These are phyloP conservation scores for Aspergillus leporis DNA, from an alignment of 495 filamentous ascomycete species.

Conservation along the genomic window DNA sequence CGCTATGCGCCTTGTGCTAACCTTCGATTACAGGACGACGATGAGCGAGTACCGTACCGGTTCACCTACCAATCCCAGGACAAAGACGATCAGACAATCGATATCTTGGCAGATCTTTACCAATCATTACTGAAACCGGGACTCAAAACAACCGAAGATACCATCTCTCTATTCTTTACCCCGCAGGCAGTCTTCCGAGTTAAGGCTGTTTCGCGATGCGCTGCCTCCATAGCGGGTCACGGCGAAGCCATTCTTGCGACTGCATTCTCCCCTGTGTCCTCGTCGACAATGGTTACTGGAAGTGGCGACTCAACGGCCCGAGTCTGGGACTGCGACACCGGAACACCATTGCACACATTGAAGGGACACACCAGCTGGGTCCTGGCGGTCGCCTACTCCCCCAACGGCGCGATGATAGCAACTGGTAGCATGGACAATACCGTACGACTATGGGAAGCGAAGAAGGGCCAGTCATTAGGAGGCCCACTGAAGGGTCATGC, in stretches of 20 bases:
- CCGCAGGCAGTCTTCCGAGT: slow-evolving; percentile 95
- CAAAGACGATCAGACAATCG: slow-evolving; percentile 53
- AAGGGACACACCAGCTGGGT: slow-evolving; percentile 97
- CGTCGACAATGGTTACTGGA: slow-evolving; percentile 81
- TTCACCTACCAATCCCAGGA: slow-evolving; percentile 67
- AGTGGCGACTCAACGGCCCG: slow-evolving; percentile 90
- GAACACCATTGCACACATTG: slow-evolving; percentile 83
- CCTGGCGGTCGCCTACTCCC: slow-evolving; percentile 81
- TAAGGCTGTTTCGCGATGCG: slow-evolving; percentile 85
- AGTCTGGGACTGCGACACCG: slow-evolving; percentile 95
- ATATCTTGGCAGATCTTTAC: slow-evolving; percentile 71
- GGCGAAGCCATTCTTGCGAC: slow-evolving; percentile 88
- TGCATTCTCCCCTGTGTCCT: slow-evolving; percentile 81
- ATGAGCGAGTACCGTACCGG: slow-evolving; percentile 84
- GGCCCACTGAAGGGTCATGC: slow-evolving; percentile 82
- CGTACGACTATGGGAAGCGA: slow-evolving; percentile 86
- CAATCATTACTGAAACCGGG: slow-evolving; percentile 65
- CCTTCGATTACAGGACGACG: slow-evolving; percentile 54
- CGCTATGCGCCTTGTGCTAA: slow-evolving; percentile 4
- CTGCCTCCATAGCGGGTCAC: slow-evolving; percentile 86
- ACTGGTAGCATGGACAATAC: slow-evolving; percentile 95
- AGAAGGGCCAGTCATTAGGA: slow-evolving; percentile 75
- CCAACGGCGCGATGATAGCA: slow-evolving; percentile 76
- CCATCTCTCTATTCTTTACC: slow-evolving; percentile 75
- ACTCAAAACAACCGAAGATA: slow-evolving; percentile 68